Evolutionary conservation across 2,329 filamentous ascomycete species (phyloP).

Genomic region (Aspergillus tubingensis): DNA sequence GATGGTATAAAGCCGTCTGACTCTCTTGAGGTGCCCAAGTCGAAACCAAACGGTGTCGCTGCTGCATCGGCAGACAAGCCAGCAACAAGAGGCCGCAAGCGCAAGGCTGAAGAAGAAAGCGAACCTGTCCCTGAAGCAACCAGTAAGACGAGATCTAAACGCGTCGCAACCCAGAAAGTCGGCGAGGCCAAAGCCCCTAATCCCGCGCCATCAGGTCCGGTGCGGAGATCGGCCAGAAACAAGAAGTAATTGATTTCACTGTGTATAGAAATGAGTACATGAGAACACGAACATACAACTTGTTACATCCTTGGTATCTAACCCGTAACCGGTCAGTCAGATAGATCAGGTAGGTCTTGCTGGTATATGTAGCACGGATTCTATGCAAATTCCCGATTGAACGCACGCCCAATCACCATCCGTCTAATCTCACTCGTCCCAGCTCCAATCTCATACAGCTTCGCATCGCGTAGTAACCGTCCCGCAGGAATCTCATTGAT

Average conservation of each 20-base stretch:
- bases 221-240: conserved; percentile 34
- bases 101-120: conserved; percentile 21
- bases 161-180: conserved; percentile 25
- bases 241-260: conserved; percentile 18
- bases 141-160: conserved; percentile 25
- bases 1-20: conserved; percentile 12
- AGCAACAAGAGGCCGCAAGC: conserved; percentile 21
- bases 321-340: conserved; percentile 1
- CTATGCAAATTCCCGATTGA: conserved; percentile 77
- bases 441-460: conserved; percentile 94
- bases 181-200: conserved; percentile 12
- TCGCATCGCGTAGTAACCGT: conserved; percentile 73
- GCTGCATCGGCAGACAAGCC: background rate
- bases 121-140: background rate
- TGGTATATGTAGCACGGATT: conserved; percentile 6
- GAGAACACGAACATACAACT: conserved; percentile 11
- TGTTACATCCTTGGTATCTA: background rate
- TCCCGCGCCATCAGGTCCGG: conserved; percentile 21
- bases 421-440: conserved; percentile 91
- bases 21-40: background rate
- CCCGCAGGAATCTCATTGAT: conserved; percentile 93
- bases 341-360: background rate
- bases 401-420: conserved; percentile 90
- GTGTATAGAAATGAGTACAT: conserved; percentile 18
- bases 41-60: background rate